A percentile compares a stretch with the other conserved stretches of the same genome.
Evolutionary conservation across 495 filamentous ascomycete species (phyloP).

Genomic region (Talaromyces nanjingensis): DNA sequence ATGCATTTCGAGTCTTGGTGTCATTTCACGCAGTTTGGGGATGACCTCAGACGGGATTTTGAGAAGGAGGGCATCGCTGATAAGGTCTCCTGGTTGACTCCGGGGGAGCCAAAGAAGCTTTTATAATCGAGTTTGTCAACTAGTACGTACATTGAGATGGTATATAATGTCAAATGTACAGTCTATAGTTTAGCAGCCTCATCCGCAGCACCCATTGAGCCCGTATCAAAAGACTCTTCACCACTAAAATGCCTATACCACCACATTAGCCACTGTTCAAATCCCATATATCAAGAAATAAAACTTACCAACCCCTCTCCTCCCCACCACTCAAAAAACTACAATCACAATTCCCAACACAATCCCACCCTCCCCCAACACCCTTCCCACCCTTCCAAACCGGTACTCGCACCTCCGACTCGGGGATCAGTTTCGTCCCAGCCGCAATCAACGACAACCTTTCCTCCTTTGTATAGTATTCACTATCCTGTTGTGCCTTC

Average conservation of each 20-base stretch:
- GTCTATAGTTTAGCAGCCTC: conserved; percentile 6
- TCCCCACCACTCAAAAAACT: conserved; percentile 69
- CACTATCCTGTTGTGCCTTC: conserved; percentile 20
- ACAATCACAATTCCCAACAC: conserved; percentile 74
- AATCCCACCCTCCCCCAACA: conserved; percentile 75
- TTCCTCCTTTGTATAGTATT: conserved; percentile 13
- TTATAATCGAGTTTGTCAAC: not conserved
- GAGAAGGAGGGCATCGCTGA: conserved; percentile 19
- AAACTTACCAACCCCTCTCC: conserved; percentile 80
- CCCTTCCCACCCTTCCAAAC: conserved; percentile 59
- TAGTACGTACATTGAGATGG: not conserved
- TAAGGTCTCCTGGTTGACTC: conserved; percentile 21
- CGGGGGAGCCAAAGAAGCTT: conserved; percentile 10
- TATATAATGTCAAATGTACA: not conserved
- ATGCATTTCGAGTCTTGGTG: conserved; percentile 48
- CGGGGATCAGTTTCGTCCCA: conserved; percentile 24
- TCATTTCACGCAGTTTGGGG: conserved; percentile 36
- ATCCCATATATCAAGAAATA: conserved; percentile 13
- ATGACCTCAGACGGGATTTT: conserved; percentile 19
- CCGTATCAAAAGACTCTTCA: conserved; percentile 61
- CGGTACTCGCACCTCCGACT: conserved; percentile 35
- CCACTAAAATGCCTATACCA: conserved; percentile 61
- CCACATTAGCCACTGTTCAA: conserved; percentile 3
- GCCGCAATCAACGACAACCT: conserved; percentile 9
- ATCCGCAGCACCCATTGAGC: conserved; percentile 23